These are phyloP conservation scores for Citrus medica DNA, from an alignment of 345 rosid genomes.

Conservation along the genomic window DNA sequence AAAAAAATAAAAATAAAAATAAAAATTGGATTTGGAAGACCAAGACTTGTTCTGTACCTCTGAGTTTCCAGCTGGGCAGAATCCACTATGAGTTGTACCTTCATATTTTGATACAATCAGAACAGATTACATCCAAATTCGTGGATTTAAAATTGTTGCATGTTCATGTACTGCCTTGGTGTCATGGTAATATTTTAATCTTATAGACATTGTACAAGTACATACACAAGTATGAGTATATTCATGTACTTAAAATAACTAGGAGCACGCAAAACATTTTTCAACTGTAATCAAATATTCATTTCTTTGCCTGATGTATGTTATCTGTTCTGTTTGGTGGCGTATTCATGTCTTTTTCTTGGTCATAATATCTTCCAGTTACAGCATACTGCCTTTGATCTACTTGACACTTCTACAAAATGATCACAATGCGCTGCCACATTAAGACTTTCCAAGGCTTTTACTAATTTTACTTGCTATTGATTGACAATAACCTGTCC, in stretches of 20 bases:
- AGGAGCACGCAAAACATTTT: background rate
- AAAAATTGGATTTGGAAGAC: background rate
- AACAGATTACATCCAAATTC: background rate
- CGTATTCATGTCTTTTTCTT: constrained; percentile 48
- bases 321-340: constrained; percentile 27
- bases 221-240: background rate
- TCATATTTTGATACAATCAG: background rate
- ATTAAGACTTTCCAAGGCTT: constrained; percentile 43
- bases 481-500: constrained; percentile 44
- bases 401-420: constrained; percentile 1
- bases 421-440: constrained; percentile 25
- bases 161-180: background rate
- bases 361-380: constrained; percentile 67
- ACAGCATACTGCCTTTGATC: constrained; percentile 54
- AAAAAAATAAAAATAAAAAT: no score
- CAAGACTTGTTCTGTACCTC: background rate
- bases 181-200: background rate
- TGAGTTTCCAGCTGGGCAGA: constrained; percentile 10
- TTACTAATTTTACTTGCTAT: constrained; percentile 41
- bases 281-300: background rate
- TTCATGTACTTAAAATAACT: background rate
- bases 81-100: background rate
- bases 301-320: background rate
- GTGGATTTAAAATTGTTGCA: background rate
- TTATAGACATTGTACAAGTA: background rate